Base-by-base conservation (phyloP, 306 rosid species). In the Lupinus albus region DNA sequence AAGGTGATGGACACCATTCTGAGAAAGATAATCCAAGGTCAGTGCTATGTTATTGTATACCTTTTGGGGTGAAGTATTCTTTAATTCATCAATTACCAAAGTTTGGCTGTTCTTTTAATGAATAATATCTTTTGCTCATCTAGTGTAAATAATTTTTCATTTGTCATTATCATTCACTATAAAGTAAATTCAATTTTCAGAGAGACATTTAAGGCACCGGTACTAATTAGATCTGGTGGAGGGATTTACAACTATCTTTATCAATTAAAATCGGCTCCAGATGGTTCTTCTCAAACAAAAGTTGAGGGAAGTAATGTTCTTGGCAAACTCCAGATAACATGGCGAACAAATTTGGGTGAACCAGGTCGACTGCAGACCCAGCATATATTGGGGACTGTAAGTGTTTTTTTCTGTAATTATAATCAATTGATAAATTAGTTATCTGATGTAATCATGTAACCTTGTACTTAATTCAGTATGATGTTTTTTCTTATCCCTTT, bases 261-360 rank as follows among this genome's bases (percentile, higher is more conserved):
- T 85, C 96, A 88, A 72, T 76, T 90, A 68, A 88, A 69, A 79
- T 64, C 63, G 42, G 74, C 95, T 69, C 74, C 87, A 0, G 71
- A 72, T 41, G 94, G 62, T 68, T 83, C 87, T 45, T 63, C 82
- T 32, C 88, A 83, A 56, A 55, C 72, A 47, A 90, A 88, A 74
- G 96, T 88, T 55, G 97, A 90, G 79, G 96, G 99, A 80, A 90
- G 89, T 81, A 93, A 88, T 72, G 83, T 90, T 84, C 94, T 93
- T 70, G 99, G 99, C 61, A 93, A 93, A 76, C 88, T 93, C 68
- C 99, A 93, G 87, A 83, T 93, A 83, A 93, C 97, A 66, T 93
- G 99, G 99, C 84, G 97, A 30, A 91, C 99, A 73, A 93, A 90
- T 88, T 76, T 93, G 79, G 99, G 99, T 15, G 97, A 93, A 83